These are phyloP conservation scores for Talaromyces piceae DNA, from an alignment of 2,329 filamentous ascomycete species.

Conservation along the genomic window DNA sequence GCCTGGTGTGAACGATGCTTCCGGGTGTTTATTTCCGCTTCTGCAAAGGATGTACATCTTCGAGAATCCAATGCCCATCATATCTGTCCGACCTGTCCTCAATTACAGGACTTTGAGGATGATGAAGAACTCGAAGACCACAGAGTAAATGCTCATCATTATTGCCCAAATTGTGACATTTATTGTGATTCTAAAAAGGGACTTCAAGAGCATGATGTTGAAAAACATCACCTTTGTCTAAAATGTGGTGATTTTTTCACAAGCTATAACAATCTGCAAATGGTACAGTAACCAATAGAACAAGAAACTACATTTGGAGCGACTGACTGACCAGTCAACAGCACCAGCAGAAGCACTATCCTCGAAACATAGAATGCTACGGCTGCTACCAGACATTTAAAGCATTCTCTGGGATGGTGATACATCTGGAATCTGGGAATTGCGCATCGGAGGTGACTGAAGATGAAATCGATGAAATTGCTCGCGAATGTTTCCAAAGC, in stretches of 20 bases:
- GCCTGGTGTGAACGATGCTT: constrained; percentile 7
- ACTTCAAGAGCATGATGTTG: not conserved
- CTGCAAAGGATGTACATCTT: not conserved
- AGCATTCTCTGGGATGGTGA: constrained; percentile 13
- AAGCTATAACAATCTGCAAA: not conserved
- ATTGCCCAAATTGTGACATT: not conserved
- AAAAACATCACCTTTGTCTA: not conserved
- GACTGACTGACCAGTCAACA: too few relatives aligned
- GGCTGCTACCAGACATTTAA: constrained; percentile 13
- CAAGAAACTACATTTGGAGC: too few relatives aligned
- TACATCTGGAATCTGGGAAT: constrained; percentile 12
- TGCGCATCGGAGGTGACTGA: constrained; percentile 8
- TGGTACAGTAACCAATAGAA: too few relatives aligned
- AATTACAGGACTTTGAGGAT: not conserved
- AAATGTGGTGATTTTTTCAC: not conserved
- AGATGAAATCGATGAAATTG: constrained; percentile 4
- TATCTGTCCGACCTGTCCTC: not conserved
- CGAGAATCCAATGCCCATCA: not conserved
- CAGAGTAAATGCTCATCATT: not conserved
- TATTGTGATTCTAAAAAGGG: not conserved
- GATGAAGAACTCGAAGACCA: not conserved
- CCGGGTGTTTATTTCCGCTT: not conserved
- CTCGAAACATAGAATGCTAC: too few relatives aligned
- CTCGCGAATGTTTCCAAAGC: not conserved
- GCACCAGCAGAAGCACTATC: too few relatives aligned